Evolutionary conservation across 176 grass and related monocot genomes (phyloP).

Genomic region (Areca catechu): DNA sequence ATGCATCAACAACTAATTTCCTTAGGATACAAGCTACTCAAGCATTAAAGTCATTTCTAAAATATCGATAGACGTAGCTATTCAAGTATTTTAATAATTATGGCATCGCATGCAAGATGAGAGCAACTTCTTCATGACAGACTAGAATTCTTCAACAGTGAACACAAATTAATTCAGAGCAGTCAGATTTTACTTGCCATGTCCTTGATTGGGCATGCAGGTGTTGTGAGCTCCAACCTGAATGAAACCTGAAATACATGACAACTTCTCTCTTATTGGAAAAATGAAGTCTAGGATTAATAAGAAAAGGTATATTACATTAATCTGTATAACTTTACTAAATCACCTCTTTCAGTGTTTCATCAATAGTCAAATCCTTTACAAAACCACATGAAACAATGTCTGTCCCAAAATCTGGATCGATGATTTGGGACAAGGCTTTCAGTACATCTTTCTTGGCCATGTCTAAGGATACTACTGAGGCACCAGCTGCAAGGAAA

Average conservation of each 20-base stretch:
- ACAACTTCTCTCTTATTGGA: neutral
- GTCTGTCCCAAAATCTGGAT: slow-evolving; percentile 94
- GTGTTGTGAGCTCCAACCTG: slow-evolving; percentile 85
- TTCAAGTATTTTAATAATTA: too few relatives aligned
- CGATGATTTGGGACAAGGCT: slow-evolving; percentile 87
- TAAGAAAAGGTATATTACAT: too few relatives aligned
- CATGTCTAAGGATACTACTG: slow-evolving; percentile 42
- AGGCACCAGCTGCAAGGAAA: slow-evolving; percentile 16
- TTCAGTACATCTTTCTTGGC: slow-evolving; percentile 66
- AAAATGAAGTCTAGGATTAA: too few relatives aligned
- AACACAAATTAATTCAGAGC: too few relatives aligned
- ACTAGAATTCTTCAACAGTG: too few relatives aligned
- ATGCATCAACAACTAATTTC: too few relatives aligned
- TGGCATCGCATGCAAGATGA: too few relatives aligned
- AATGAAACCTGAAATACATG: slow-evolving; percentile 66
- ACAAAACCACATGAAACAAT: slow-evolving; percentile 92
- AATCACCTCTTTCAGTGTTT: slow-evolving; percentile 57
- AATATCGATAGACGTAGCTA: too few relatives aligned
- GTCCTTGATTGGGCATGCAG: slow-evolving; percentile 79
- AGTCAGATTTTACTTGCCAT: slow-evolving; percentile 30
- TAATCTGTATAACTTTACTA: too few relatives aligned
- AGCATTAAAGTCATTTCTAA: too few relatives aligned
- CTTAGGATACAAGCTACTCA: too few relatives aligned
- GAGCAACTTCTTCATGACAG: too few relatives aligned
- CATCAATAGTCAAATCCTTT: slow-evolving; percentile 69